These are phyloP conservation scores for Herpetomonas tarakana DNA, from an alignment of 208 protist genomes.

Conservation along the genomic window DNA sequence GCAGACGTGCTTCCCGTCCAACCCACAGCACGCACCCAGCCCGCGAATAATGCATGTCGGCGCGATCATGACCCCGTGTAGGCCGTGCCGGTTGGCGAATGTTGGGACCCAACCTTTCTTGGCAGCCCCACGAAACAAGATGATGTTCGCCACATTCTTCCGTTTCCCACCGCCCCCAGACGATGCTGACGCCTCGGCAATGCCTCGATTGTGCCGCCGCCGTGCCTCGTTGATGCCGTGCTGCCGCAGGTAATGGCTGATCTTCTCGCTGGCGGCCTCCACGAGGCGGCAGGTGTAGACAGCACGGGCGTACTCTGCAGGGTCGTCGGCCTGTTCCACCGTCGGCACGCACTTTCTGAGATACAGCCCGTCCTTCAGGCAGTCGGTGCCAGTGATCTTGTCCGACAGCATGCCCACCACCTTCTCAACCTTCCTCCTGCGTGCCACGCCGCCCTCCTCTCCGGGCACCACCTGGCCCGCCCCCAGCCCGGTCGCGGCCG, in stretches of 20 bases:
- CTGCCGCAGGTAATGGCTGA: slow-evolving; percentile 28
- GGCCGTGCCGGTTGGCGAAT: slow-evolving; percentile 54
- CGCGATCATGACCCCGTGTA: slow-evolving; percentile 49
- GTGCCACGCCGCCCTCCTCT: not conserved
- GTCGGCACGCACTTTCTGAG: slow-evolving; percentile 49
- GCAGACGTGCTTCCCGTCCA: slow-evolving; percentile 4
- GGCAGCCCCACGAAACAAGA: slow-evolving; percentile 64
- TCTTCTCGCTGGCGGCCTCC: slow-evolving; percentile 44
- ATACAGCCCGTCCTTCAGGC: slow-evolving; percentile 41
- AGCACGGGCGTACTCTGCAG: slow-evolving; percentile 44
- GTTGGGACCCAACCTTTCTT: slow-evolving; percentile 65
- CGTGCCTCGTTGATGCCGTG: slow-evolving; percentile 60
- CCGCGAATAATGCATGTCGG: slow-evolving; percentile 77
- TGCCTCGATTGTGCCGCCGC: slow-evolving; percentile 18
- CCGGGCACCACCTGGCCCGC: no score
- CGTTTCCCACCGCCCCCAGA: slow-evolving; percentile 2
- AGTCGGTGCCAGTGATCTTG: slow-evolving; percentile 67
- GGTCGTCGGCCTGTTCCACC: slow-evolving; percentile 16
- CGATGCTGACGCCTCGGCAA: not conserved
- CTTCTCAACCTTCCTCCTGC: slow-evolving; percentile 6
- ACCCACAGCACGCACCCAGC: slow-evolving; percentile 55
- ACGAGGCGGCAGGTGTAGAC: slow-evolving; percentile 65
- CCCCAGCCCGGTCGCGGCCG: no score
- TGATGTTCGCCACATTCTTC: slow-evolving; percentile 50
- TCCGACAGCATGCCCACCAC: slow-evolving; percentile 39